Evolutionary conservation across 345 rosid species (phyloP).

Genomic region (Hirschfeldia incana): DNA sequence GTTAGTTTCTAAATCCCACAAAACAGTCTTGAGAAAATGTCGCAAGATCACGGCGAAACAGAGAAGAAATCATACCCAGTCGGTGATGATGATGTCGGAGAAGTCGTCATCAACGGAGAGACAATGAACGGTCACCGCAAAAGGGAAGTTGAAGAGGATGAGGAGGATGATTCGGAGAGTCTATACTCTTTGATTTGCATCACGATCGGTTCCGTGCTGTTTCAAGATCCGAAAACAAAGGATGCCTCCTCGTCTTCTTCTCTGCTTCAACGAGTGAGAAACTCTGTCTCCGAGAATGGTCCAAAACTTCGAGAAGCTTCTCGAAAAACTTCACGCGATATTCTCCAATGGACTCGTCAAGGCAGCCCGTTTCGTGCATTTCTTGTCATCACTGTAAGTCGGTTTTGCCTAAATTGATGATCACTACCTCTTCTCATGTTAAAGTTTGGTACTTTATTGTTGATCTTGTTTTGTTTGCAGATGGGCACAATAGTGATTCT

Average conservation of each 20-base stretch:
- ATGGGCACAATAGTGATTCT: constrained; percentile 71
- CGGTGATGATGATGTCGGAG: constrained; percentile 25
- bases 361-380: constrained; percentile 85
- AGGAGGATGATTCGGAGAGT: constrained; percentile 31
- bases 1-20: not conserved
- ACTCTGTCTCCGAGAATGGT: constrained; percentile 48
- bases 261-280: constrained; percentile 52
- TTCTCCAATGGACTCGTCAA: constrained; percentile 71
- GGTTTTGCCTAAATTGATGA: not conserved
- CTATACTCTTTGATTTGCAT: constrained; percentile 54
- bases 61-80: constrained; percentile 12
- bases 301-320: constrained; percentile 62
- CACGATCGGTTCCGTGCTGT: constrained; percentile 47
- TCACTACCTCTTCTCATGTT: not conserved
- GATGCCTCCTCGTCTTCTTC: constrained; percentile 41
- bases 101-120: constrained; percentile 20
- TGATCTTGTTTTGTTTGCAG: constrained; percentile 47
- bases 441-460: constrained; percentile 20
- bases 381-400: constrained; percentile 76
- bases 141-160: not conserved
- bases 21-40: constrained; percentile 11
- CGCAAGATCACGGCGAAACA: constrained; percentile 21
- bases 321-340: constrained; percentile 42
- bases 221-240: constrained; percentile 43
- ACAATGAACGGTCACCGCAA: not conserved